phyloP scores from a whole-genome alignment of 331 rosid genomes.

The Cucumis variabilis region DNA sequence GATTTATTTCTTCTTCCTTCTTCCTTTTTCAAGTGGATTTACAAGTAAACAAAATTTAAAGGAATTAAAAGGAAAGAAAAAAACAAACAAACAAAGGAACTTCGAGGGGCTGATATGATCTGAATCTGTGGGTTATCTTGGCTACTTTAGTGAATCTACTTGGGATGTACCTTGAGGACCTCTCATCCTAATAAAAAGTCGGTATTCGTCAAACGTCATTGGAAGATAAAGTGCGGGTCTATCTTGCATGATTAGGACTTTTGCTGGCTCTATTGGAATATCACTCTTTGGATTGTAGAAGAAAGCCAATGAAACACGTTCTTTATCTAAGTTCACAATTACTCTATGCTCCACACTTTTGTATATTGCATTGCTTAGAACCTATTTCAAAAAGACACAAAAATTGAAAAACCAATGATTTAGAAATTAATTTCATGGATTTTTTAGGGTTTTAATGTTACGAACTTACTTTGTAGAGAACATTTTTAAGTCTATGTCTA shows the following conservation, averaged over 20 bases:
- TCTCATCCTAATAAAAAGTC: constrained; percentile 56
- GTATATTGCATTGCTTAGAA: constrained; percentile 56
- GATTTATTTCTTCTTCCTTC: not conserved
- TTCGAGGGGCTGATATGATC: not conserved
- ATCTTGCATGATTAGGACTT: constrained; percentile 44
- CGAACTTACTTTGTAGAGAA: too few relatives aligned
- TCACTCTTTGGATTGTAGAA: constrained; percentile 66
- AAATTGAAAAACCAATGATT: not conserved
- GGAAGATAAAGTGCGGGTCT: constrained; percentile 50
- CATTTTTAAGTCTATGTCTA: too few relatives aligned
- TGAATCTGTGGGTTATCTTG: not conserved
- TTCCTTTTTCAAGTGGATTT: not conserved
- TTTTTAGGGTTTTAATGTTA: not conserved
- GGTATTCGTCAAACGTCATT: constrained; percentile 56
- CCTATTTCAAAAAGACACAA: constrained; percentile 27
- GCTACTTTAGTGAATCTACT: constrained; percentile 52
- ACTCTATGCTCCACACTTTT: constrained; percentile 67
- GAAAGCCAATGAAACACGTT: constrained; percentile 60
- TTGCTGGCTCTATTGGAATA: constrained; percentile 51
- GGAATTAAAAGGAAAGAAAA: not conserved
- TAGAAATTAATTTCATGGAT: not conserved
- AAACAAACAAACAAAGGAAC: too few relatives aligned
- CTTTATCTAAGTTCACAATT: constrained; percentile 50
- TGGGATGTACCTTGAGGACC: constrained; percentile 67
- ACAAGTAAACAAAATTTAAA: constrained; percentile 6